Evolutionary conservation across 164 flowering plant genomes (phyloP).

Genomic region (Taxillus chinensis): DNA sequence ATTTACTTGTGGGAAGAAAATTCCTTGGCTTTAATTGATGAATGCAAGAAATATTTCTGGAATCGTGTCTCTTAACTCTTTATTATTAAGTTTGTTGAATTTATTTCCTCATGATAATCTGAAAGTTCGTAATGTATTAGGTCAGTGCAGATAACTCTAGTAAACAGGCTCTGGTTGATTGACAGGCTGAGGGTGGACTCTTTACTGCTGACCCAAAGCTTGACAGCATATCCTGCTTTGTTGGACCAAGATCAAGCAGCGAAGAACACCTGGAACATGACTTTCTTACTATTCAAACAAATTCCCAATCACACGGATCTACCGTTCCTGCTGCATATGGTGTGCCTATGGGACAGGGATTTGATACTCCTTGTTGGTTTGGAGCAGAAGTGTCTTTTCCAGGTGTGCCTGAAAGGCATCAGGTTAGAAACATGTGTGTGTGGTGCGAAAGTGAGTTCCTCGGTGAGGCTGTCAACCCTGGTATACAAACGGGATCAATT

Average conservation of each 20-base stretch:
- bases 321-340: constrained; percentile 17
- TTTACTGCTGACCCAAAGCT: constrained; percentile 15
- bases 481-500: constrained; percentile 19
- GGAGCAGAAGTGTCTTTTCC: constrained; percentile 26
- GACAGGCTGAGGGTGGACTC: constrained; percentile 21
- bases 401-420: constrained; percentile 15
- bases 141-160: neutral
- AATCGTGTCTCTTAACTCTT: too few species aligned
- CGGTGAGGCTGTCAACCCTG: constrained; percentile 17
- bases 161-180: neutral
- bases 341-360: constrained; percentile 17
- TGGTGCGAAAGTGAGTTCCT: constrained; percentile 39
- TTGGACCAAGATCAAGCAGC: constrained; percentile 15
- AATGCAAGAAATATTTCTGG: too few species aligned
- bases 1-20: too few species aligned
- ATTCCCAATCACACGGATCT: constrained; percentile 16
- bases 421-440: constrained; percentile 21
- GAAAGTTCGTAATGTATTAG: neutral
- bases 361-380: constrained; percentile 27
- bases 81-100: too few species aligned
- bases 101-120: too few species aligned
- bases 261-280: constrained; percentile 27
- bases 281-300: constrained; percentile 24
- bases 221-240: constrained; percentile 11
- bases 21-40: too few species aligned